Base-by-base conservation (phyloP, 1,139 yeast species). In the Fermentozyma sake region DNA sequence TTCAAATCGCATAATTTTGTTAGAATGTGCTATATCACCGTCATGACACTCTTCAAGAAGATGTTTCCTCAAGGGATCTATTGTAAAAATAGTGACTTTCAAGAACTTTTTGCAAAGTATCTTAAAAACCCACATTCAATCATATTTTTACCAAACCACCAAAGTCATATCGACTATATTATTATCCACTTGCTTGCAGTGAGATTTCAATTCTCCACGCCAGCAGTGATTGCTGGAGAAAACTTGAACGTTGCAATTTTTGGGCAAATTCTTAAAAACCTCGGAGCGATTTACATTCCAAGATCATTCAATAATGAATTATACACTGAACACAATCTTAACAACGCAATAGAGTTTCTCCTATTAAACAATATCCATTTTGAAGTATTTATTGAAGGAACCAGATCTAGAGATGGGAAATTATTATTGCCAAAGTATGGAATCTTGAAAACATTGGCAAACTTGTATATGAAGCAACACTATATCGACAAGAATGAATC, bases 321-420 rank as follows among this genome's bases (percentile, higher is more conserved):
- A 30, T 73, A 74, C 42, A 67, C 81, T 16, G 81, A 77, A 43
- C 57, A 66, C 28, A 71, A 76, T 32, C 66, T 76, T 46, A 68
- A 68, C 39, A 70, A 76, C 26, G 67, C 68, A 31, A 59, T 77
- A 30, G 79, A 75, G 42, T 73, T 72, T 26, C 42, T 74, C 10
- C 58, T 77, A 20, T 37, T 60, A 16, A 63, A 72, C 36, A 77
- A 79, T 28, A 57, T 68, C 37, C 72, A 70, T 35, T 59, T 77
- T 37, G 83, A 78, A 46, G 78, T 79, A 30, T 77, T 78, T 39
- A 72, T 77, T 31, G 84, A 77, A 46, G 84, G 84, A 12, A 75
- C 81, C 2, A 64, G 84, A 31, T 76, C 83, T 3, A 64, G 84
- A 38, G 79, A 77, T 32, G 84, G 84, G 10, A 77, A 77, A 44